Percentiles rank a stretch among this genome's conserved stretches.
Conservation (phyloP, 2,329 filamentous ascomycete species). For the Chaetomiaceae sp. region DNA sequence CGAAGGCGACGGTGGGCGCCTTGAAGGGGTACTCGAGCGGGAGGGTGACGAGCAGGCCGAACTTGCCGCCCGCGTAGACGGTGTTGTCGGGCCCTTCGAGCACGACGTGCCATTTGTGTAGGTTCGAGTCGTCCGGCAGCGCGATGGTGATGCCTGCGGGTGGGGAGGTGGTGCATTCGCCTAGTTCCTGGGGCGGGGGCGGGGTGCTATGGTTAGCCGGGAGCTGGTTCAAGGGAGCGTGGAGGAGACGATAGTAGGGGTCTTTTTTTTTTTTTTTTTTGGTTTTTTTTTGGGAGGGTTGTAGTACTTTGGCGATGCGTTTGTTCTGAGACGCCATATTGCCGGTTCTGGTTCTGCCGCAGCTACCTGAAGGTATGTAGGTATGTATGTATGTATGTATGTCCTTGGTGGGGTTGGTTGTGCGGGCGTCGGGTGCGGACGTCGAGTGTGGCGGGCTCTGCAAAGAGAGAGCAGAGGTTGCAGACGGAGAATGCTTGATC, state of each 20-base stretch:
- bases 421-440: too few species aligned
- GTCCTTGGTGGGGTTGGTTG: too few species aligned
- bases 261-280: too few species aligned
- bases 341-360: neutral
- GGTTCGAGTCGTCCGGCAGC: constrained; percentile 44
- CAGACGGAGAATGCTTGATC: too few species aligned
- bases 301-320: constrained; percentile 23
- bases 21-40: constrained; percentile 88
- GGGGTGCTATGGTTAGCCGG: neutral
- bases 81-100: constrained; percentile 43
- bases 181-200: constrained; percentile 45
- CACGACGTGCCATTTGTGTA: constrained; percentile 50
- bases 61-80: constrained; percentile 62
- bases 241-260: neutral
- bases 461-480: too few species aligned
- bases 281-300: too few species aligned
- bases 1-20: constrained; percentile 72
- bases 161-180: constrained; percentile 45
- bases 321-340: constrained; percentile 23
- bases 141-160: constrained; percentile 45
- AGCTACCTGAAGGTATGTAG: too few species aligned
- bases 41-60: constrained; percentile 67
- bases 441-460: too few species aligned
- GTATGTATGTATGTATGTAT: too few species aligned
- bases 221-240: neutral